phyloP scores from a whole-genome alignment of 306 rosid species.

The Vachellia pachyceras region DNA sequence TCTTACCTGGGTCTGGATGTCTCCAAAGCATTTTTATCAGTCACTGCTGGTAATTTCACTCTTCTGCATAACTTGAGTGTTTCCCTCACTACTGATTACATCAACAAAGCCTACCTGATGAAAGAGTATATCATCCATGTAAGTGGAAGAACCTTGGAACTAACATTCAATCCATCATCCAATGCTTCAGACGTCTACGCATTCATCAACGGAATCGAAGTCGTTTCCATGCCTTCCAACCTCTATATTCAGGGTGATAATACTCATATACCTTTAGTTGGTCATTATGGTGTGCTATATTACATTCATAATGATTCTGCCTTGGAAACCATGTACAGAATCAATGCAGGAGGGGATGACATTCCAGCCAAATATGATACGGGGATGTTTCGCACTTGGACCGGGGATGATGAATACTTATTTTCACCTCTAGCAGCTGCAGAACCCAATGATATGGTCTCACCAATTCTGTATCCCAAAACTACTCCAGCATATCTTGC shows the following conservation, averaged over 20 bases:
- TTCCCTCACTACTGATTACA: constrained; percentile 47
- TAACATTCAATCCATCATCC: constrained; percentile 45
- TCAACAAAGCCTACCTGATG: constrained; percentile 37
- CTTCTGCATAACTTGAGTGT: constrained; percentile 52
- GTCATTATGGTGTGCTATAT: not conserved
- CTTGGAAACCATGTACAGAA: constrained; percentile 46
- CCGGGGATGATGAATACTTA: not conserved
- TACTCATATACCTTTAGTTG: constrained; percentile 38
- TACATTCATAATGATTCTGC: constrained; percentile 29
- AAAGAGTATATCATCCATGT: constrained; percentile 47
- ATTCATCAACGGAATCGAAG: constrained; percentile 54
- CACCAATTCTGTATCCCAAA: constrained; percentile 10
- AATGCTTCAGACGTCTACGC: constrained; percentile 47
- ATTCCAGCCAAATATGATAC: constrained; percentile 45
- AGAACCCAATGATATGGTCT: not conserved
- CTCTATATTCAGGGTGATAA: constrained; percentile 40
- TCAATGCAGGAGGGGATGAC: constrained; percentile 46
- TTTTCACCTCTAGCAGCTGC: not conserved
- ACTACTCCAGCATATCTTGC: constrained; percentile 36
- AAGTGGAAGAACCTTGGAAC: constrained; percentile 35
- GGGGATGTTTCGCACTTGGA: constrained; percentile 50
- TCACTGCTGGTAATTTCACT: constrained; percentile 40
- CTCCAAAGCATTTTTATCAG: constrained; percentile 43
- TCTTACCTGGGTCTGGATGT: constrained; percentile 30
- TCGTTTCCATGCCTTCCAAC: constrained; percentile 49